Evolutionary conservation across 225 moss, liverwort and hornwort genomes (phyloP).

Genomic region (Neckera pumila): DNA sequence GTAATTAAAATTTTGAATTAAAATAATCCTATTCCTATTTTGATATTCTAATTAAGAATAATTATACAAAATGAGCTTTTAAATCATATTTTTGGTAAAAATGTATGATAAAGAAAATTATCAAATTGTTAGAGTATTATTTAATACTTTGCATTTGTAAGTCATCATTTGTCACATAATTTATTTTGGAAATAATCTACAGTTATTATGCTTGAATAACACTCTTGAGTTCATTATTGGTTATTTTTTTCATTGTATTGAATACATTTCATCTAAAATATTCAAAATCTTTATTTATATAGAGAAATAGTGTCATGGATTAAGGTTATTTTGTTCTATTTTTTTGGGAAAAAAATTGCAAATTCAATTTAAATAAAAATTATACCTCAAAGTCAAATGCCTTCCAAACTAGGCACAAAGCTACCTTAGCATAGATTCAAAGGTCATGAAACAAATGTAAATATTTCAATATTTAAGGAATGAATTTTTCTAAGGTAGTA

Average conservation of each 20-base stretch:
- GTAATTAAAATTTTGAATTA: background rate
- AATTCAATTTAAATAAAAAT: too few relatives aligned
- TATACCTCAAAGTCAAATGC: rapidly evolving
- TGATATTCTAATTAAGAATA: background rate
- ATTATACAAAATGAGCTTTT: rapidly evolving
- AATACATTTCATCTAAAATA: background rate
- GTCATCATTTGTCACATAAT: too few relatives aligned
- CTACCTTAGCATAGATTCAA: background rate
- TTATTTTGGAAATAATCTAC: too few relatives aligned
- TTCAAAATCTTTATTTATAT: too few relatives aligned
- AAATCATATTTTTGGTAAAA: background rate
- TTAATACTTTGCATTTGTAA: background rate
- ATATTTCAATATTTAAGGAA: too few relatives aligned
- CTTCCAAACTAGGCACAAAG: rapidly evolving
- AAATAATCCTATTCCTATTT: too few relatives aligned
- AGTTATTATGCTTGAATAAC: background rate
- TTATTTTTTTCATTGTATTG: too few relatives aligned
- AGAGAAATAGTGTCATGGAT: background rate
- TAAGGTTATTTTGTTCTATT: too few relatives aligned
- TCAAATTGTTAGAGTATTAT: too few relatives aligned
- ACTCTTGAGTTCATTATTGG: too few relatives aligned
- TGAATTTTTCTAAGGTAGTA: background rate
- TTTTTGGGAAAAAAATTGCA: background rate
- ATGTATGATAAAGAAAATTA: too few relatives aligned
- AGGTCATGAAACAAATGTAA: background rate